phyloP scores from a whole-genome alignment of 352 stramenopile genomes.

The Globisporangium perplexum region DNA sequence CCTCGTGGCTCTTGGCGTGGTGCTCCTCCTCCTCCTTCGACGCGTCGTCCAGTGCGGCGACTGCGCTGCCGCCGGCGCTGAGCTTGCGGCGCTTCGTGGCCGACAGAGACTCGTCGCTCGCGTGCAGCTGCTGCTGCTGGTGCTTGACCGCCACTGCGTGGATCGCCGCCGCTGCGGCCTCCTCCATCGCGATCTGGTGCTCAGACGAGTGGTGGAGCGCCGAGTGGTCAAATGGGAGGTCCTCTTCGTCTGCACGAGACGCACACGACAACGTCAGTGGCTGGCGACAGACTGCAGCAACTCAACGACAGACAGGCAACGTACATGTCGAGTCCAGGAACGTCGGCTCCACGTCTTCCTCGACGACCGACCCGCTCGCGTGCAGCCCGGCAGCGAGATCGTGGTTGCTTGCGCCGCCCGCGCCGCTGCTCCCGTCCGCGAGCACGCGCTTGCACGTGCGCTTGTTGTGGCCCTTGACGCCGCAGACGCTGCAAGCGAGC shows the following conservation, averaged over 20 bases:
- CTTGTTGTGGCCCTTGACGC: slow-evolving; percentile 83
- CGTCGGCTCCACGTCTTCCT: slow-evolving; percentile 13
- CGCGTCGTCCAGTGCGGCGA: background rate
- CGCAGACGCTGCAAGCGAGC: slow-evolving; percentile 71
- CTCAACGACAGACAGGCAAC: background rate
- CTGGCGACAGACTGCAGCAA: background rate
- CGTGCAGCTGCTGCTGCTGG: slow-evolving; percentile 2
- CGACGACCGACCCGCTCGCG: slow-evolving; percentile 4
- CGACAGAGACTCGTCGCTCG: slow-evolving; percentile 2
- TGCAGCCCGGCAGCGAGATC: slow-evolving; percentile 8
- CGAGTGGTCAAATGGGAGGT: slow-evolving; percentile 15
- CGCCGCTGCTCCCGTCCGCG: background rate
- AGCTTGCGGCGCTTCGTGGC: slow-evolving; percentile 8
- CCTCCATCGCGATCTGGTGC: slow-evolving; percentile 13
- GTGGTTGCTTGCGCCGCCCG: slow-evolving; percentile 1
- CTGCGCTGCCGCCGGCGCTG: background rate
- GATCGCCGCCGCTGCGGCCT: slow-evolving; percentile 5
- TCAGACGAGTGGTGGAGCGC: slow-evolving; percentile 8
- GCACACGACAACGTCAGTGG: background rate
- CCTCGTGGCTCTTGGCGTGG: background rate
- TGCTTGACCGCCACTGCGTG: slow-evolving; percentile 5
- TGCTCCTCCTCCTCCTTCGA: slow-evolving; percentile 3
- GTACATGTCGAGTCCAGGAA: slow-evolving; percentile 18
- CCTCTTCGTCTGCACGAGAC: slow-evolving; percentile 12
- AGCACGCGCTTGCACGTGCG: slow-evolving; percentile 64